Conservation (phyloP, 75 land plant genomes). For the Larix kaempferi region DNA sequence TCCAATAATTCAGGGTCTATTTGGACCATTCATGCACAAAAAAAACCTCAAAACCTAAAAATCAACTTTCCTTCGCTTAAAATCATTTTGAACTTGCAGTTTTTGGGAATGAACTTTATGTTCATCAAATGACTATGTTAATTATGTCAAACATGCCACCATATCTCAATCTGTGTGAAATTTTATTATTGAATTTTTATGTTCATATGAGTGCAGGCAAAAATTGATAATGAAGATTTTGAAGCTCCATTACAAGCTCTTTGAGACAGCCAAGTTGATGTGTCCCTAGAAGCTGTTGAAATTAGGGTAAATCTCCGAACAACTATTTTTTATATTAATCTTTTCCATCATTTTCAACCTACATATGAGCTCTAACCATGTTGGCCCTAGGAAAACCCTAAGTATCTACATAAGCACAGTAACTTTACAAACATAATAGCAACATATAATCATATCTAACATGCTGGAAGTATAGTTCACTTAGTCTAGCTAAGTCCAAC, state of each 20-base stretch:
- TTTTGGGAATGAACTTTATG: too few species aligned
- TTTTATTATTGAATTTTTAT: background rate
- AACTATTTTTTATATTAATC: background rate
- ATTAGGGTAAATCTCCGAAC: conserved; percentile 52
- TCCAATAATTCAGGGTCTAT: background rate
- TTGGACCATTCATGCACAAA: background rate
- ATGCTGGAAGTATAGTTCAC: too few species aligned
- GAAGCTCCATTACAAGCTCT: conserved; percentile 82
- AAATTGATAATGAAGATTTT: conserved; percentile 77
- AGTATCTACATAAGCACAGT: too few species aligned
- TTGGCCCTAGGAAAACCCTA: too few species aligned
- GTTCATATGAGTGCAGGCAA: conserved; percentile 49
- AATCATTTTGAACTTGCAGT: too few species aligned
- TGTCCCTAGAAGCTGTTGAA: conserved; percentile 73
- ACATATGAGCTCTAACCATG: too few species aligned
- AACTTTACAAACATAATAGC: too few species aligned
- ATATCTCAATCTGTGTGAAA: background rate
- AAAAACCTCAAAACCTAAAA: background rate
- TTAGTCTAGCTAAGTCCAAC: too few species aligned
- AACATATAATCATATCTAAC: too few species aligned
- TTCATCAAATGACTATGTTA: background rate
- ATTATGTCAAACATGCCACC: background rate
- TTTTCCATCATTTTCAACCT: too few species aligned
- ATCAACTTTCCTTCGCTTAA: too few species aligned
- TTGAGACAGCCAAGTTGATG: conserved; percentile 75